phyloP scores from a whole-genome alignment of 257 asterid species.

The Voacanga thouarsii region DNA sequence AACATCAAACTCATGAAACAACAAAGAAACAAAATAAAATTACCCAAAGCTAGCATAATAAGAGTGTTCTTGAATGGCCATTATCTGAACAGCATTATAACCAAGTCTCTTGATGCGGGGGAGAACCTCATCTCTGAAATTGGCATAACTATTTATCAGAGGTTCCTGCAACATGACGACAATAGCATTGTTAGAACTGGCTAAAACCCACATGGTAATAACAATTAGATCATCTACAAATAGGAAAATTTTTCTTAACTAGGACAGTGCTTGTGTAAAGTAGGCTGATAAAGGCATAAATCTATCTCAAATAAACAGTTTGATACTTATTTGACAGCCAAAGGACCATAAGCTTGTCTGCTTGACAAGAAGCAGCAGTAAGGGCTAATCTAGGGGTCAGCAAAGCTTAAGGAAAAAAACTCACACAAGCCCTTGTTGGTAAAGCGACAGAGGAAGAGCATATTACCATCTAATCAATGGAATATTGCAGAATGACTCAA shows the following conservation, averaged over 20 bases:
- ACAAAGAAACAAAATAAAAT: slow-evolving; percentile 11
- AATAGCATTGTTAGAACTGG: neutral
- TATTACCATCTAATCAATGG: neutral
- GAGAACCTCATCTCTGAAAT: slow-evolving; percentile 92
- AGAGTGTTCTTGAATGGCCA: slow-evolving; percentile 99
- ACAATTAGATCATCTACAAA: neutral
- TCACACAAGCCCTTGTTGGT: neutral
- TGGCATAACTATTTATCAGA: slow-evolving; percentile 73
- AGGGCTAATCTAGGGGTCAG: neutral
- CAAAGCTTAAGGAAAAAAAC: neutral
- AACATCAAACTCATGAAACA: slow-evolving; percentile 4
- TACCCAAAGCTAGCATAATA: slow-evolving; percentile 99
- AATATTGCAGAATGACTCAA: neutral
- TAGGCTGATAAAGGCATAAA: neutral
- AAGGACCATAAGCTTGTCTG: neutral
- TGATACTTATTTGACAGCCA: neutral
- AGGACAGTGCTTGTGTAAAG: neutral
- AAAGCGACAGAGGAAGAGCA: neutral
- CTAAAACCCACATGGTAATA: neutral
- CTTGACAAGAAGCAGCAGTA: neutral
- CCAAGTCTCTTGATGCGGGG: slow-evolving; percentile 98
- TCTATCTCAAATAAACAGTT: neutral
- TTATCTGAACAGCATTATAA: slow-evolving; percentile 95
- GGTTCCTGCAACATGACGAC: slow-evolving; percentile 59
- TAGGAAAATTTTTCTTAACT: neutral